Conservation (phyloP, 1,139 yeast species). For the Starmera stellimalicola region DNA sequence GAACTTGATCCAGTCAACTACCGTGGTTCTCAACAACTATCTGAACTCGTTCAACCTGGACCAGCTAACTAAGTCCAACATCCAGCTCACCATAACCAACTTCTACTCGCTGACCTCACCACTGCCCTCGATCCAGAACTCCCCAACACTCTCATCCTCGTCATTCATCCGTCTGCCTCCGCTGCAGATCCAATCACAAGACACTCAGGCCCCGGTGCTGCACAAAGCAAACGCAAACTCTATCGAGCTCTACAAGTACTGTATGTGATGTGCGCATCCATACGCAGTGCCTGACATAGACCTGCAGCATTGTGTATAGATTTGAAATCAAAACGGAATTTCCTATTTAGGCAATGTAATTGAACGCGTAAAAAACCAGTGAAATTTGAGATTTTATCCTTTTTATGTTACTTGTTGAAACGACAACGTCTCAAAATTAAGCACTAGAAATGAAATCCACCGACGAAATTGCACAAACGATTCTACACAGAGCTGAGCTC, state of each 20-base stretch:
- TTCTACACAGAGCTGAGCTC: constrained; percentile 31
- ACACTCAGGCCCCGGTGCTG: neutral
- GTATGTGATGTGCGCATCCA: no score
- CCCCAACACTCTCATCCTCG: neutral
- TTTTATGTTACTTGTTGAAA: no score
- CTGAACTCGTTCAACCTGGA: no score
- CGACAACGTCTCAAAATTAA: neutral
- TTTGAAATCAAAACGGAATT: neutral
- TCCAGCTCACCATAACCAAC: no score
- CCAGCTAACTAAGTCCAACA: no score
- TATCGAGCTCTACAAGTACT: neutral
- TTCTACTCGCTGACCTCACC: neutral
- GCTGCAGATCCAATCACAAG: neutral
- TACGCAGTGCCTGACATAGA: no score
- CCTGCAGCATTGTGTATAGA: no score
- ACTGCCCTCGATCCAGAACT: neutral
- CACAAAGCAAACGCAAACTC: neutral
- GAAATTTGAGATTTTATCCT: no score
- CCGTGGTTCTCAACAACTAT: no score
- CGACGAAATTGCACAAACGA: constrained; percentile 29
- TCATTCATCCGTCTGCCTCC: neutral
- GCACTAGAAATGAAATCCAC: neutral
- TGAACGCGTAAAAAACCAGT: constrained; percentile 3
- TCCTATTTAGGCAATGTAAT: constrained; percentile 3
- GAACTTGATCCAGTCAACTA: no score